A percentile compares a stretch with the other conserved stretches of the same genome.
These are phyloP conservation scores for Phytopythium helicoides DNA, from an alignment of 352 stramenopile species.

Conservation along the genomic window DNA sequence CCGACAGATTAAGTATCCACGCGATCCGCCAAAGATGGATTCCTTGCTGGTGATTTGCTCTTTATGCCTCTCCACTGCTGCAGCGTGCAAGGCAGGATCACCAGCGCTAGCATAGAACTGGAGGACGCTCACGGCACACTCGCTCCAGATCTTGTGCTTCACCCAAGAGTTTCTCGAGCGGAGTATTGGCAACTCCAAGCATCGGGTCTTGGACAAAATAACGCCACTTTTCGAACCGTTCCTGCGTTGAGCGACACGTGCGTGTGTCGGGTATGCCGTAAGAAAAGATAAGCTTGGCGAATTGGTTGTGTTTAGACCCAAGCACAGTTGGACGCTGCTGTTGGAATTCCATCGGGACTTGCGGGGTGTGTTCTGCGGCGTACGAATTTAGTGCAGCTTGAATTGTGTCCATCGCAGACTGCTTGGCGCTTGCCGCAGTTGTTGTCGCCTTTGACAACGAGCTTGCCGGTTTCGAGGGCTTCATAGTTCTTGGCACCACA, in stretches of 20 bases:
- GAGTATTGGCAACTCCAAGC: constrained; percentile 32
- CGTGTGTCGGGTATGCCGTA: constrained; percentile 74
- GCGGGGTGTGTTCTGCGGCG: no score
- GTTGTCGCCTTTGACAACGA: no score
- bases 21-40: constrained; percentile 65
- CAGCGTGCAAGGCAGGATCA: not conserved
- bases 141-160: constrained; percentile 68
- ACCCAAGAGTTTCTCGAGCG: constrained; percentile 41
- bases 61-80: not conserved
- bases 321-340: not conserved
- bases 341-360: not conserved
- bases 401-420: no score
- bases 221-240: constrained; percentile 73
- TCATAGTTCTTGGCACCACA: no score
- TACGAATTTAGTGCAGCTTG: no score
- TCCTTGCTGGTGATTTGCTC: not conserved
- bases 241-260: constrained; percentile 42
- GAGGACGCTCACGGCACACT: constrained; percentile 49
- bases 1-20: constrained; percentile 62
- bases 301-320: constrained; percentile 52
- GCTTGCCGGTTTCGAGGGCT: no score
- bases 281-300: constrained; percentile 75
- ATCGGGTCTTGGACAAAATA: constrained; percentile 66
- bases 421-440: no score
- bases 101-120: no score